Percentiles rank a stretch among this genome's conserved stretches.
Conservation (phyloP, 768 basidiomycete species). For the Agrocybe praecox region DNA sequence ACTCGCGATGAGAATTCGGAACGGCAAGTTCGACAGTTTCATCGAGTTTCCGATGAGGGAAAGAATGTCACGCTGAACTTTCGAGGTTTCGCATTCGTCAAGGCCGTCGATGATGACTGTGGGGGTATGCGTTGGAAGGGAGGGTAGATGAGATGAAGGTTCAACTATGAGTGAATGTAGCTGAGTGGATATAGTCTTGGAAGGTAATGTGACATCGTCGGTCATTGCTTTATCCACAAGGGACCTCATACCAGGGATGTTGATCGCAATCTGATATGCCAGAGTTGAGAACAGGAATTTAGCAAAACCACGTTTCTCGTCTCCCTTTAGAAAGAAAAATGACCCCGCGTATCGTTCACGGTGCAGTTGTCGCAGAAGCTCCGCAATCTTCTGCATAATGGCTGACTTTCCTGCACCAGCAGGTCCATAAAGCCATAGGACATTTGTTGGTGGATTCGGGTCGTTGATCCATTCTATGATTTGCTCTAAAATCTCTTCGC, state of each 20-base stretch:
- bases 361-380: neutral
- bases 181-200: too few species aligned
- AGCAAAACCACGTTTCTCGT: too few species aligned
- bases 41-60: neutral
- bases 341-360: too few species aligned
- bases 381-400: neutral
- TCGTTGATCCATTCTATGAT: neutral
- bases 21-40: neutral
- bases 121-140: too few species aligned
- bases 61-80: neutral
- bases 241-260: neutral
- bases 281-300: neutral
- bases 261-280: neutral
- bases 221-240: neutral
- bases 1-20: neutral
- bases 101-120: too few species aligned
- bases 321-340: too few species aligned
- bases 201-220: neutral
- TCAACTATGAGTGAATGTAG: too few species aligned
- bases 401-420: conserved; percentile 3
- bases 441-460: too few species aligned
- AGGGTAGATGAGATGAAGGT: too few species aligned
- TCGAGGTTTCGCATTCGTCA: too few species aligned
- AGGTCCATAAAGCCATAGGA: conserved; percentile 1
- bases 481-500: neutral